Evolutionary conservation across 192 early-diverging fungal species (phyloP).

Genomic region (Dissophora globulifera): DNA sequence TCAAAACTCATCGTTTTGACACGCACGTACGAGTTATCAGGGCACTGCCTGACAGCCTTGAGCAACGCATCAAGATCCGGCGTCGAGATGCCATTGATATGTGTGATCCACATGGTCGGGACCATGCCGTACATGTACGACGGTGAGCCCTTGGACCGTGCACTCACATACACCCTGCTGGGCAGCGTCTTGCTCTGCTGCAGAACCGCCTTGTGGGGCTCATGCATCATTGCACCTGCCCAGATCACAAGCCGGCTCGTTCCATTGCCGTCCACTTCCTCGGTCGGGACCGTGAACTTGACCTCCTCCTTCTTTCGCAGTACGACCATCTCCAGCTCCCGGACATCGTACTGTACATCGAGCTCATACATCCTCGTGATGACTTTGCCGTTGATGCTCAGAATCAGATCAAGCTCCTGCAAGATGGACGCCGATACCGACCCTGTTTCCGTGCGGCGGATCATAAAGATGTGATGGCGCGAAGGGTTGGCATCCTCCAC

Average conservation of each 20-base stretch:
- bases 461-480: constrained; percentile 67
- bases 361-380: constrained; percentile 70
- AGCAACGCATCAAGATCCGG: constrained; percentile 71
- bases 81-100: constrained; percentile 71
- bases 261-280: constrained; percentile 63
- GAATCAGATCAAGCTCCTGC: constrained; percentile 72
- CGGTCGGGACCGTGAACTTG: constrained; percentile 77
- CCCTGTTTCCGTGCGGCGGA: constrained; percentile 68
- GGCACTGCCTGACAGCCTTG: constrained; percentile 61
- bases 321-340: constrained; percentile 67
- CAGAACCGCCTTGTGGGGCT: constrained; percentile 74
- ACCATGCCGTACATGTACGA: constrained; percentile 72
- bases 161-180: constrained; percentile 72
- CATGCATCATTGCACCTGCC: constrained; percentile 85
- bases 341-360: constrained; percentile 68
- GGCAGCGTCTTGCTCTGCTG: constrained; percentile 74
- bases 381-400: constrained; percentile 74
- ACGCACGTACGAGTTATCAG: constrained; percentile 75
- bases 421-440: constrained; percentile 67
- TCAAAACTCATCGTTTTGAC: constrained; percentile 84
- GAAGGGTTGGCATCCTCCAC: constrained; percentile 65
- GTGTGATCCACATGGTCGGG: constrained; percentile 79
- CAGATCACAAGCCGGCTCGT: constrained; percentile 81
- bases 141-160: constrained; percentile 66
- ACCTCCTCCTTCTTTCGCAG: constrained; percentile 81